Conservation (phyloP, 78 protist genomes). For the Neovahlkampfia damariscottae region DNA sequence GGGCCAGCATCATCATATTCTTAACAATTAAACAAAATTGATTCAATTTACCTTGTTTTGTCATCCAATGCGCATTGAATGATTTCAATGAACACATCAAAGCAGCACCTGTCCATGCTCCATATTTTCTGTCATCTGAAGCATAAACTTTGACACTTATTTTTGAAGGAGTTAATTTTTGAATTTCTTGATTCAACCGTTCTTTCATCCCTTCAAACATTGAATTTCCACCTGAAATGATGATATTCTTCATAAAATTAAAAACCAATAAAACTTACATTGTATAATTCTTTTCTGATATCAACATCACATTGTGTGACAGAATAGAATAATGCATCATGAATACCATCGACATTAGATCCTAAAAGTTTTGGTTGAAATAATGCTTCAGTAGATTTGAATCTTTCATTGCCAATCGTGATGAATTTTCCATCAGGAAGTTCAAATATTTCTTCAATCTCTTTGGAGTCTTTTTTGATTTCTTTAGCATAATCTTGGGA, state of each 20-base stretch:
- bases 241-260: slow-evolving; percentile 45
- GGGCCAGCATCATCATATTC: no score
- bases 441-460: neutral
- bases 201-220: slow-evolving; percentile 37
- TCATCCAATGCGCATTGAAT: no score
- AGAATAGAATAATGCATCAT: slow-evolving; percentile 30
- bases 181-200: slow-evolving; percentile 35
- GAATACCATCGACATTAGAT: slow-evolving; percentile 72
- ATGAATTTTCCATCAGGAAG: neutral
- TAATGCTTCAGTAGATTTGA: slow-evolving; percentile 44
- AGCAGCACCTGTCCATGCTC: slow-evolving; percentile 1
- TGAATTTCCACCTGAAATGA: slow-evolving; percentile 67
- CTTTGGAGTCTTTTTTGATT: neutral
- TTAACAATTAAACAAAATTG: no score
- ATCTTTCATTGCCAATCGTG: slow-evolving; percentile 19
- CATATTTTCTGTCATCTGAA: neutral
- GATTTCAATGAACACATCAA: neutral
- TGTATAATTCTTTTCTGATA: slow-evolving; percentile 34
- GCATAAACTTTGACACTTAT: neutral
- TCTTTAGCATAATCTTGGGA: neutral
- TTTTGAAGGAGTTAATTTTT: neutral
- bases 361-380: slow-evolving; percentile 58
- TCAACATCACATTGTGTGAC: slow-evolving; percentile 31
- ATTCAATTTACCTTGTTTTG: no score
- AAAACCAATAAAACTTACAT: no score